phyloP scores from a whole-genome alignment of 2,329 filamentous ascomycete species.

The Xylariaceae sp. region DNA sequence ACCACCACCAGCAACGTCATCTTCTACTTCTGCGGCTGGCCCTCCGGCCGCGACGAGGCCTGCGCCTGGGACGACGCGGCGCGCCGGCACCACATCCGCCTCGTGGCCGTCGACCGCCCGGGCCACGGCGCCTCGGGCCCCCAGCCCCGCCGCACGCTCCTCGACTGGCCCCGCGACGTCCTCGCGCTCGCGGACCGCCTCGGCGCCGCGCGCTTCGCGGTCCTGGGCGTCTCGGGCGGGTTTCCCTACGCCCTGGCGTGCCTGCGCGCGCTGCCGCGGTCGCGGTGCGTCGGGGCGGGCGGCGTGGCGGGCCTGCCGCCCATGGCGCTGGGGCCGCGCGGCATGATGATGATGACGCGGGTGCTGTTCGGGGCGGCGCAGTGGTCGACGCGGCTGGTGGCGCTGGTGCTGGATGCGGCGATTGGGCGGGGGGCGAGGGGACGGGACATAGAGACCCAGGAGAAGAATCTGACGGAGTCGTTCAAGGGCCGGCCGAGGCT shows the following conservation, averaged over 20 bases:
- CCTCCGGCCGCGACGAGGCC: constrained; percentile 25
- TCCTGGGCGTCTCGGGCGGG: constrained; percentile 25
- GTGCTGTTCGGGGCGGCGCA: neutral
- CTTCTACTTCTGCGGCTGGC: constrained; percentile 29
- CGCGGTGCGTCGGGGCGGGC: neutral
- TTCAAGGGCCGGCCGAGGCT: neutral
- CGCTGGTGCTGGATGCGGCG: neutral
- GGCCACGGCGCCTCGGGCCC: constrained; percentile 30
- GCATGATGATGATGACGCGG: neutral
- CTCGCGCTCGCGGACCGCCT: constrained; percentile 21
- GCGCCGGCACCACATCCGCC: constrained; percentile 10
- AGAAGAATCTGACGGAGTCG: neutral
- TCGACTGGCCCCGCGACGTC: constrained; percentile 21
- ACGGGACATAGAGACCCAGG: neutral
- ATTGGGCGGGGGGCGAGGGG: neutral
- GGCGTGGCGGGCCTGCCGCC: neutral
- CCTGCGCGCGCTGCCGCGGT: constrained; percentile 3
- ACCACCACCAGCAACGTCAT: constrained; percentile 9
- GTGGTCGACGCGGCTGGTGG: neutral
- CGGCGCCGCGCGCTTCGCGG: constrained; percentile 15
- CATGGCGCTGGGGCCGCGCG: neutral
- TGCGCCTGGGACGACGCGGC: neutral
- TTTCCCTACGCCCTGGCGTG: constrained; percentile 23
- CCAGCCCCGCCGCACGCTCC: constrained; percentile 18
- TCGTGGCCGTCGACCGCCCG: constrained; percentile 28